Percentiles rank a stretch among this genome's conserved stretches.
These are phyloP conservation scores for Saccharomycodes ludwigii DNA, from an alignment of 805 yeast species.

Conservation along the genomic window DNA sequence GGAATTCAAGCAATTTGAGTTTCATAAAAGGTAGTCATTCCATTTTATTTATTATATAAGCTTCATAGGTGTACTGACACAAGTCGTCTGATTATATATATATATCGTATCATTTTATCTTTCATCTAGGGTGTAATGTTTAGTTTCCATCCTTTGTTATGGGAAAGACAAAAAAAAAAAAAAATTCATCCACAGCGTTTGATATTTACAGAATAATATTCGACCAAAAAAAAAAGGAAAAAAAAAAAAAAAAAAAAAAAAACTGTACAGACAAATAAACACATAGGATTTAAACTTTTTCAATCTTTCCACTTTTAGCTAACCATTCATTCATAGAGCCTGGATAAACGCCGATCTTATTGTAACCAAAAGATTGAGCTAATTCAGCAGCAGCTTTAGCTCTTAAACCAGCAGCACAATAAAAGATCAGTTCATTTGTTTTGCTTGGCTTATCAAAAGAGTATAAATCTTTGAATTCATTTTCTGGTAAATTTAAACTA, in stretches of 20 bases:
- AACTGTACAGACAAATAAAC: background rate
- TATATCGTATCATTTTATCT: background rate
- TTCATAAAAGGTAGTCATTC: no score
- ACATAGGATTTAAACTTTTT: slow-evolving; percentile 1
- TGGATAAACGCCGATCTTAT: slow-evolving; percentile 68
- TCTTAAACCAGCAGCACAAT: slow-evolving; percentile 89
- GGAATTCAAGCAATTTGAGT: slow-evolving; percentile 49
- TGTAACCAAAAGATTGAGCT: slow-evolving; percentile 83
- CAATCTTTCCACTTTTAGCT: slow-evolving; percentile 10
- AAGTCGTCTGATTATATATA: no score
- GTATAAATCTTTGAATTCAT: slow-evolving; percentile 70
- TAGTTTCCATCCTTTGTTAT: background rate
- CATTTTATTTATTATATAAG: no score
- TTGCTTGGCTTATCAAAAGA: slow-evolving; percentile 69
- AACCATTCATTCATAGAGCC: slow-evolving; percentile 89
- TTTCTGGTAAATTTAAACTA: slow-evolving; percentile 67
- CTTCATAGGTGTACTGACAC: no score
- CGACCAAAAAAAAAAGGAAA: background rate
- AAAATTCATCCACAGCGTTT: no score
- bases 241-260: background rate
- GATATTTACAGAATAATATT: no score
- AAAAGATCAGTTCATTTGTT: slow-evolving; percentile 68
- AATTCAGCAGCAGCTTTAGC: slow-evolving; percentile 83
- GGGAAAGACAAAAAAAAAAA: no score
- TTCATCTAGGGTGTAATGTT: background rate